A percentile compares a stretch with the other conserved stretches of the same genome.
phyloP scores from a whole-genome alignment of 163 green algal genomes.

The Chlamydomonas reinhardtii region DNA sequence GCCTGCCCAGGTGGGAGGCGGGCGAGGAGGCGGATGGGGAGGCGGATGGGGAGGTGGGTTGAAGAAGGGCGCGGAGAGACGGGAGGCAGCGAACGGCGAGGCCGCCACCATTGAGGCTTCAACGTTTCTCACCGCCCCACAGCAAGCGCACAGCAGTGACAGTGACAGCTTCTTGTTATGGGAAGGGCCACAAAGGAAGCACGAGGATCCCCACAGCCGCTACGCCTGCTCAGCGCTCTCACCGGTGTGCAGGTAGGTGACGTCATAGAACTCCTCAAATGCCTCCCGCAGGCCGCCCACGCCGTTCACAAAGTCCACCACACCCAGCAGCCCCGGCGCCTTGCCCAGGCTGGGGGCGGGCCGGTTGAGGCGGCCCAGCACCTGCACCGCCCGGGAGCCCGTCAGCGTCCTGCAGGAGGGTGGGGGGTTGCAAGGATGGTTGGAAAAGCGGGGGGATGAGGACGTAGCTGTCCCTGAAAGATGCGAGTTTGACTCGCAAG shows the following conservation, averaged over 20 bases:
- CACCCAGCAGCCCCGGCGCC: conserved; percentile 19
- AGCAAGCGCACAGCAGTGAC: too few species aligned
- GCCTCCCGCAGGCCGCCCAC: conserved; percentile 48
- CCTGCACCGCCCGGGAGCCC: conserved; percentile 56
- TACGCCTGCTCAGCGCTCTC: background rate
- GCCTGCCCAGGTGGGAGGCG: conserved; percentile 9
- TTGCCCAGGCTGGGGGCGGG: conserved; percentile 44
- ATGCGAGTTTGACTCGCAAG: too few species aligned
- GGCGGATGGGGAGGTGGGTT: too few species aligned
- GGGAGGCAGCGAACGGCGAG: too few species aligned
- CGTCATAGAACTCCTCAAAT: conserved; percentile 54
- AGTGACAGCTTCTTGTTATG: too few species aligned
- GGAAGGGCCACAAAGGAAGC: too few species aligned
- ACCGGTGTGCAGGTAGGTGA: conserved; percentile 52
- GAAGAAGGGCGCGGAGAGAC: too few species aligned
- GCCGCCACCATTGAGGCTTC: too few species aligned
- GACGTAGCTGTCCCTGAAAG: too few species aligned
- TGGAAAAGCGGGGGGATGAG: background rate
- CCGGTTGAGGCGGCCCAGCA: conserved; percentile 59
- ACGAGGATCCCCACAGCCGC: too few species aligned
- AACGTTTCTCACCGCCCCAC: too few species aligned
- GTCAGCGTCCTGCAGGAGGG: conserved; percentile 37
- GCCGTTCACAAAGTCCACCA: conserved; percentile 67
- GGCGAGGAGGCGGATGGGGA: too few species aligned
- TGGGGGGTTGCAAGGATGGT: background rate